A percentile compares a stretch with the other conserved stretches of the same genome.
phyloP scores from a whole-genome alignment of 2,329 filamentous ascomycete species.

The Penicillium thymicola region DNA sequence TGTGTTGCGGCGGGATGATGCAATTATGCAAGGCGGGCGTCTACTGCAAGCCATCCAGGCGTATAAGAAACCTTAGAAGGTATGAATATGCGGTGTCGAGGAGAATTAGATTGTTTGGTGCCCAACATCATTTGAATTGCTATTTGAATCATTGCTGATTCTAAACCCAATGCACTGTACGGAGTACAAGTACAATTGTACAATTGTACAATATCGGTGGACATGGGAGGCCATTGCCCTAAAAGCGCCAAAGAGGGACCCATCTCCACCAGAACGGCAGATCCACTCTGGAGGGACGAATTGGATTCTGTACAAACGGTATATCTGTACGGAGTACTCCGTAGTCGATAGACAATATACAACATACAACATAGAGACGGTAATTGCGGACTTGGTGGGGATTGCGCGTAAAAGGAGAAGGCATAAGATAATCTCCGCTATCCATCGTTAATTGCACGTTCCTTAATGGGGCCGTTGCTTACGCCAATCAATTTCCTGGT shows the following conservation, averaged over 20 bases:
- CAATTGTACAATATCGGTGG: not conserved
- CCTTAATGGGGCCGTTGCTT: slow-evolving; percentile 3
- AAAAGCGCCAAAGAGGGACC: slow-evolving; percentile 8
- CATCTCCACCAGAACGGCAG: slow-evolving; percentile 12
- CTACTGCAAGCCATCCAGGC: slow-evolving; percentile 19
- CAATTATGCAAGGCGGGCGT: slow-evolving; percentile 19
- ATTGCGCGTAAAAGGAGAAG: not conserved
- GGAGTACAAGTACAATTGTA: not conserved
- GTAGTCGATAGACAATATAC: not conserved
- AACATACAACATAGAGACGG: not conserved
- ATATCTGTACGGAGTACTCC: too few relatives aligned
- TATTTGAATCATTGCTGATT: not conserved
- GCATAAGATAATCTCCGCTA: not conserved
- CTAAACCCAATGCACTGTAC: too few relatives aligned
- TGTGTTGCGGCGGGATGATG: slow-evolving; percentile 17
- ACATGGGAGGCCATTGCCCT: slow-evolving; percentile 11
- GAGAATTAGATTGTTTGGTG: slow-evolving; percentile 4
- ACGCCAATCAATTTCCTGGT: slow-evolving; percentile 14
- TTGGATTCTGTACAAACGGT: not conserved
- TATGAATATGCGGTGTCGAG: slow-evolving; percentile 5
- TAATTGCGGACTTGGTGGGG: not conserved
- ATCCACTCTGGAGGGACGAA: slow-evolving; percentile 17
- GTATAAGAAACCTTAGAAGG: slow-evolving; percentile 1
- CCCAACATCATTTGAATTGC: slow-evolving; percentile 4
- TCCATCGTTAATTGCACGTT: slow-evolving; percentile 2